Evolutionary conservation across 495 filamentous ascomycete species (phyloP), one percentile per base, ranked within the genome.

Genomic region (Trichoderma gamsii): DNA sequence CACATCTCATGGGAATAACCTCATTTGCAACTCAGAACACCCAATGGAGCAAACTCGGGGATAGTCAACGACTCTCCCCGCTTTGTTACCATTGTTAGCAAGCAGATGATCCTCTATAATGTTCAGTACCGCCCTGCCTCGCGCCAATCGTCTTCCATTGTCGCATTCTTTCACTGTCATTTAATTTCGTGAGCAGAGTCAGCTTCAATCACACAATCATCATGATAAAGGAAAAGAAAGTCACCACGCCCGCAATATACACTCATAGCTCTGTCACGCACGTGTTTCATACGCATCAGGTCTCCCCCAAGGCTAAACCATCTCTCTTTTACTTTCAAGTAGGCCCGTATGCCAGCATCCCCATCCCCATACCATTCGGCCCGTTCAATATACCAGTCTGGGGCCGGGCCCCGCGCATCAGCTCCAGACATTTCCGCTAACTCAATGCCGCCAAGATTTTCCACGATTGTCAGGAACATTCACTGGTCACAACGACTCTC

Each of bases 311-410:
- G 56, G 29, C 23, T 18, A 29, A 12, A 61, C 35, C 27, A 61
- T 32, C 56, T 13, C 56, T 25, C 1, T 29, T 32, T 29, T 32
- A 12, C 23, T 18, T 9, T 21, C 56, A 61, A 61, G 56, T 61
- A 61, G 56, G 56, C 56, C 56, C 56, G 56, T 27, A 61, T 61
- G 25, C 23, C 11, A 61, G 27, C 56, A 15, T 13, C 29, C 29
- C 56, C 11, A 27, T 32, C 56, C 25, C 56, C 56, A 61, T 61
- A 32, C 56, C 56, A 61, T 61, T 61, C 56, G 56, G 56, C 56
- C 56, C 56, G 29, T 61, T 61, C 56, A 27, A 61, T 32, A 61
- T 61, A 61, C 23, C 56, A 61, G 21, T 23, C 25, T 13, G 56
- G 23, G 56, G 56, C 12, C 56, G 23, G 25, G 56, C 56, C 49